Evolutionary conservation across 2,329 filamentous ascomycete species (phyloP), one percentile per base, ranked within the genome.

Genomic region (Fusarium chuoi): DNA sequence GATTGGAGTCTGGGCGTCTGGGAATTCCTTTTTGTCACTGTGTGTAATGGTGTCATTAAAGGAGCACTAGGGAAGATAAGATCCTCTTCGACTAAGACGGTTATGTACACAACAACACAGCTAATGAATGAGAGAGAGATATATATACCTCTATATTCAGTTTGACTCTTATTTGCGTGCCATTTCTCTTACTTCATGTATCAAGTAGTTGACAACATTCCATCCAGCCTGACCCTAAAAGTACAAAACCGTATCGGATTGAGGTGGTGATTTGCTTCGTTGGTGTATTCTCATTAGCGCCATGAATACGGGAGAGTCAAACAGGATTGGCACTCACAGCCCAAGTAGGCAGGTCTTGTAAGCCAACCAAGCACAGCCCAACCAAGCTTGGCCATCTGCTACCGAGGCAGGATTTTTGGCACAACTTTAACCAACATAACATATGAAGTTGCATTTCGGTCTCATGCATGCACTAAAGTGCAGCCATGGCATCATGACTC

Each of bases 1-100:
- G 71, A 64, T 64, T 58, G 71, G 71, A 75, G 71, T 74, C 69
- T 65, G 26, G 71, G 71, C 71, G 71, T 59, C 46, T 72, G 42
- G 71, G 71, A 46, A 57, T 61, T 67, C 35, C 44, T 64, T 59
- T 59, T 65, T 72, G 39, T 59, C 42, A 36, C 61, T 65, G 54
- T 42, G 35, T 54, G 33, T 51, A 24, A 48, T 35, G 67, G 68
- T 58, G 41, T 44, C 42, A 56, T 51, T 36, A 44, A 51, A 60
- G 36, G 52, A 55, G 55, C 46, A 49, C 48, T 42, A 55, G 38
- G 33, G 46, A 35, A 59, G 56, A 51, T 51, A 26, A 59, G 56
- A 51, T 51, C 22, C 24, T 51, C 33, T 51, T 65, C 35, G 55
- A 48, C n/a, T 17, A 45, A 59, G 49, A 41, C 13, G 13, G 49